Conservation (phyloP, 2,329 filamentous ascomycete genomes). For the Geosmithia morbida region DNA sequence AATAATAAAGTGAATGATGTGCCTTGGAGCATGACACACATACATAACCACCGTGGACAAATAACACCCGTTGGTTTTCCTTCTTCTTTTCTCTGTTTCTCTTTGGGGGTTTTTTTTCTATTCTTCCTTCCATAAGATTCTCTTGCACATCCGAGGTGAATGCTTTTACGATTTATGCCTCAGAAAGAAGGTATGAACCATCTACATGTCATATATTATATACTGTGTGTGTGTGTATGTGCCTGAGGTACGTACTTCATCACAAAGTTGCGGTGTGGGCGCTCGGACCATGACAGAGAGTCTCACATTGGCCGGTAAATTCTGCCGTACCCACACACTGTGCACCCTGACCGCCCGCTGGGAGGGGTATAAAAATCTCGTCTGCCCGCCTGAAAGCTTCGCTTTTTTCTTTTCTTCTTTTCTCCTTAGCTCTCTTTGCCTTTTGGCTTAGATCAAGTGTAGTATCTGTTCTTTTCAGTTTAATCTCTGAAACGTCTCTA, state of each 20-base stretch:
- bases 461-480: conserved; percentile 97
- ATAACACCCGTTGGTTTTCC: no score
- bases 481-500: conserved; percentile 83
- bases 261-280: not conserved
- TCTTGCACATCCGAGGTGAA: no score
- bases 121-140: no score
- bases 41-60: no score
- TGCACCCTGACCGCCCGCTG: conserved; percentile 10
- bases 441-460: conserved; percentile 82
- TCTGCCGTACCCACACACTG: conserved; percentile 8
- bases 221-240: not conserved
- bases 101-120: no score
- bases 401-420: conserved; percentile 12
- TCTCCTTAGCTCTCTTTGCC: conserved; percentile 29
- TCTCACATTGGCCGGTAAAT: conserved; percentile 3
- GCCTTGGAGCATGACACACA: no score
- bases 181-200: no score
- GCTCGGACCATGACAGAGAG: not conserved
- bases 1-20: no score
- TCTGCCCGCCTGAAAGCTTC: conserved; percentile 3
- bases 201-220: no score
- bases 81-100: no score
- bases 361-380: conserved; percentile 7
- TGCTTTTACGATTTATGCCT: no score
- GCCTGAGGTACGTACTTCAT: not conserved